Evolutionary conservation across 306 rosid species (phyloP).

Genomic region (Betula pendula): DNA sequence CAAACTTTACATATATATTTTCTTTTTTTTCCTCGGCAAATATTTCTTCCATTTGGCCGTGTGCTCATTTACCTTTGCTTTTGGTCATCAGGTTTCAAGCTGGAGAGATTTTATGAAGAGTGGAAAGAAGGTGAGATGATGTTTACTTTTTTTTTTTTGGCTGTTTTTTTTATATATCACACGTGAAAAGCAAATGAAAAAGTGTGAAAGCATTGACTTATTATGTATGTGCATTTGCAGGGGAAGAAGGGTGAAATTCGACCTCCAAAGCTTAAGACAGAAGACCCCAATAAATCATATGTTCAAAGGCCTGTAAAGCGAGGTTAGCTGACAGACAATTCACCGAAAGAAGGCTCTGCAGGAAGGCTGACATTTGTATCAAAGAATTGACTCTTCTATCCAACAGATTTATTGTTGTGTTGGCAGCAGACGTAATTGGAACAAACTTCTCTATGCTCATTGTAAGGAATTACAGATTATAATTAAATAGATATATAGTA

Average conservation of each 20-base stretch:
- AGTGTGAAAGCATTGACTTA: neutral
- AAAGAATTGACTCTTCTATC: conserved; percentile 27
- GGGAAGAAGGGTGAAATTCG: conserved; percentile 92
- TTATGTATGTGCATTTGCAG: conserved; percentile 40
- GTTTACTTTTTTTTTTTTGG: neutral
- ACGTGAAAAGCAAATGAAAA: neutral
- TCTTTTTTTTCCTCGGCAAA: neutral
- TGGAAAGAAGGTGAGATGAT: conserved; percentile 88
- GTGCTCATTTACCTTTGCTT: neutral
- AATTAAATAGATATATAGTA: conserved; percentile 4
- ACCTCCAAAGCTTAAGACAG: conserved; percentile 97
- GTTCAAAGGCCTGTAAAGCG: conserved; percentile 97
- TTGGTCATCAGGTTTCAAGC: conserved; percentile 83
- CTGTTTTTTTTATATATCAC: neutral
- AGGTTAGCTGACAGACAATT: conserved; percentile 49
- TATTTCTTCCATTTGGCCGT: neutral
- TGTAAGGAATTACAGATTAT: neutral
- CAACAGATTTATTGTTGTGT: conserved; percentile 32
- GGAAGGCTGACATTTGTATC: conserved; percentile 35
- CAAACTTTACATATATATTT: neutral
- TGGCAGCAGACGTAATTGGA: neutral
- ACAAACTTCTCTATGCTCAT: neutral
- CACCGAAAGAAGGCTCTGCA: conserved; percentile 13
- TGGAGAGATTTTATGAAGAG: conserved; percentile 99
- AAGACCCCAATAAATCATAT: conserved; percentile 95